These are phyloP conservation scores for Taiwanofungus camphoratus DNA, from an alignment of 1,284 basidiomycete genomes.

Conservation along the genomic window DNA sequence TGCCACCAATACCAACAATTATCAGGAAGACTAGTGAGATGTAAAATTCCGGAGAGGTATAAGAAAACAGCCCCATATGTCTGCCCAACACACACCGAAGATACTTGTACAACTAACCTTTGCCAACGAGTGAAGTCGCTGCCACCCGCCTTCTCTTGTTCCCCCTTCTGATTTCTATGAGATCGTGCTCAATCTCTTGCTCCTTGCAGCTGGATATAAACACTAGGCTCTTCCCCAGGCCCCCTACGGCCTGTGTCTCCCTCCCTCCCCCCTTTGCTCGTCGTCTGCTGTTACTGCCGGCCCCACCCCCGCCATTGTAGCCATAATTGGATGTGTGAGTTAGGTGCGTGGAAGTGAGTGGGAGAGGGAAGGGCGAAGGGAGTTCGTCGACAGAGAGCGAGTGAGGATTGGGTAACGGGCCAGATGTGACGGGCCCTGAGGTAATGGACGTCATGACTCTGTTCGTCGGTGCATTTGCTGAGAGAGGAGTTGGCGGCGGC, in stretches of 20 bases:
- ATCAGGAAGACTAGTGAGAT: too few relatives aligned
- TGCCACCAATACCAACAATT: too few relatives aligned
- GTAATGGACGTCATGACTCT: slow-evolving; percentile 32
- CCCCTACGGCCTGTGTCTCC: slow-evolving; percentile 44
- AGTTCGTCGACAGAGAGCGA: slow-evolving; percentile 78
- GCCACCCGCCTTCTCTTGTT: slow-evolving; percentile 62
- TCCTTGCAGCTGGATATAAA: slow-evolving; percentile 54
- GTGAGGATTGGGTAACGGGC: slow-evolving; percentile 69
- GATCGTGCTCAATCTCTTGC: slow-evolving; percentile 61
- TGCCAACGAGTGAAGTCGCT: slow-evolving; percentile 27
- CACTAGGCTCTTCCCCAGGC: slow-evolving; percentile 59
- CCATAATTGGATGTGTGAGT: slow-evolving; percentile 31
- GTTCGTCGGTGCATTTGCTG: slow-evolving; percentile 24
- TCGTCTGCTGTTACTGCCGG: slow-evolving; percentile 41
- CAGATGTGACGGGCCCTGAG: slow-evolving; percentile 52
- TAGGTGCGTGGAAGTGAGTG: slow-evolving; percentile 44
- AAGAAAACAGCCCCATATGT: too few relatives aligned
- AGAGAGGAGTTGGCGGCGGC: slow-evolving; percentile 51
- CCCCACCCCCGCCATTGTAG: slow-evolving; percentile 32
- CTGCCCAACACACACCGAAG: too few relatives aligned
- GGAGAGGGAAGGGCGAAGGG: slow-evolving; percentile 74
- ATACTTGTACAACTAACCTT: slow-evolving; percentile 17
- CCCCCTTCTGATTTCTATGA: slow-evolving; percentile 68
- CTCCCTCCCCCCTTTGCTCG: slow-evolving; percentile 53
- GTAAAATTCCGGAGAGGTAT: too few relatives aligned